Percentiles rank a stretch among this genome's conserved stretches.
phyloP scores from a whole-genome alignment of 148 eudicot genomes.

The Silene latifolia region DNA sequence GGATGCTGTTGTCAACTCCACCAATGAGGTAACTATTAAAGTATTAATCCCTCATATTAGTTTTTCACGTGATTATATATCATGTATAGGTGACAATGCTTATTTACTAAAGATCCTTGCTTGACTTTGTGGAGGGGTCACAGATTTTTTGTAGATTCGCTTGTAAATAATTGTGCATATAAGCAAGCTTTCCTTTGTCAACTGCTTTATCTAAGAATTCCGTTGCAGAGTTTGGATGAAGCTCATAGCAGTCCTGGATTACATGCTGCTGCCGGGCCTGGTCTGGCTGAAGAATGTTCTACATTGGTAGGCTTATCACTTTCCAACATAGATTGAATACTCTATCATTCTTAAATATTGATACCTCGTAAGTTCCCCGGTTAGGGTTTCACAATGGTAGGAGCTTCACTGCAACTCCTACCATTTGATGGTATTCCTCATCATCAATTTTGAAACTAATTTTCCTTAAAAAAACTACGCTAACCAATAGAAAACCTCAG shows the following conservation, averaged over 20 bases:
- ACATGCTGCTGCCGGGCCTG: conserved; percentile 99
- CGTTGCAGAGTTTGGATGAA: conserved; percentile 80
- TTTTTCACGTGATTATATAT: not conserved
- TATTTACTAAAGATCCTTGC: no score
- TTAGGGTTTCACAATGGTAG: no score
- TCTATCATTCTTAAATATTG: not conserved
- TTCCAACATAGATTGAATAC: not conserved
- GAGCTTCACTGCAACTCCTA: no score
- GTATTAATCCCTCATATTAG: not conserved
- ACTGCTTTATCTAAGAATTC: not conserved
- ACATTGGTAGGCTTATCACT: conserved; percentile 51
- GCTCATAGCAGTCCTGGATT: conserved; percentile 96
- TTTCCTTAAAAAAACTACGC: no score
- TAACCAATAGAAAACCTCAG: no score
- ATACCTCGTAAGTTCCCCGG: no score
- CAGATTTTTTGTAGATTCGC: not conserved
- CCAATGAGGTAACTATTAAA: conserved; percentile 99
- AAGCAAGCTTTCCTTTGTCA: not conserved
- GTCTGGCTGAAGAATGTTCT: conserved; percentile 94
- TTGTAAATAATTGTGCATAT: not conserved
- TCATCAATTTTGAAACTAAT: no score
- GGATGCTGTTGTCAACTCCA: conserved; percentile 97
- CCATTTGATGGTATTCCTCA: no score
- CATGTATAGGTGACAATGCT: no score
- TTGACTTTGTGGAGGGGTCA: no score